A percentile compares a stretch with the other conserved stretches of the same genome.
Conservation (phyloP, 1,284 basidiomycete genomes). For the Dichomitus squalens region DNA sequence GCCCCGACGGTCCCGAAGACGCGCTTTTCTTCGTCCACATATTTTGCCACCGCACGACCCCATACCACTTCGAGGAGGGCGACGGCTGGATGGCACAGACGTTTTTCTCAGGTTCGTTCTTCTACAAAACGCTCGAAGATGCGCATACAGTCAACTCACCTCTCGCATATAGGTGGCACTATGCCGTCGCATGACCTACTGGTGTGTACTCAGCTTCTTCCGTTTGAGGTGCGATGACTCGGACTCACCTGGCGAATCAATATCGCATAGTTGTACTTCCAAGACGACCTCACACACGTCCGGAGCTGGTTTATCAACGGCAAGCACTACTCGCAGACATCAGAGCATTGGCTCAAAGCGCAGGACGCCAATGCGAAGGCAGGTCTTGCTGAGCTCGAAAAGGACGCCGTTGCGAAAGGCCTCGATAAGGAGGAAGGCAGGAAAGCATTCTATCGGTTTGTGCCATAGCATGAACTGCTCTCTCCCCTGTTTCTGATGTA, state of each 20-base stretch:
- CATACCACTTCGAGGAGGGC: constrained; percentile 75
- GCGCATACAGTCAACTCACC: constrained; percentile 15
- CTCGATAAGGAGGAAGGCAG: constrained; percentile 52
- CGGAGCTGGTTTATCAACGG: constrained; percentile 71
- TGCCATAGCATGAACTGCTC: background rate
- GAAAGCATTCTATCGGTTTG: constrained; percentile 61
- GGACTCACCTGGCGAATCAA: background rate
- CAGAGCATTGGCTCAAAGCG: constrained; percentile 68
- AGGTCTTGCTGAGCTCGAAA: constrained; percentile 55
- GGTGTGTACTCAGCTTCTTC: constrained; percentile 35
- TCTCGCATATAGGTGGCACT: constrained; percentile 48
- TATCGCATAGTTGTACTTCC: constrained; percentile 62
- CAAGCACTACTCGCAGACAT: constrained; percentile 66
- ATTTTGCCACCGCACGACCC: constrained; percentile 69
- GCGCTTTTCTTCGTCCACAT: constrained; percentile 75
- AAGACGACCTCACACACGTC: constrained; percentile 61
- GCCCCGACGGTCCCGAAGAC: constrained; percentile 42
- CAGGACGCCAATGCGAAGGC: constrained; percentile 53
- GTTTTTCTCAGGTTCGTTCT: constrained; percentile 65
- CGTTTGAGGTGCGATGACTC: background rate
- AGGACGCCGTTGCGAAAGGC: constrained; percentile 51
- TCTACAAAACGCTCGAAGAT: constrained; percentile 15
- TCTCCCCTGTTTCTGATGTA: background rate
- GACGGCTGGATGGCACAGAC: constrained; percentile 82
- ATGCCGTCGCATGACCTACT: constrained; percentile 74